phyloP scores from a whole-genome alignment of 805 yeast species.

The Myxozyma neglecta region DNA sequence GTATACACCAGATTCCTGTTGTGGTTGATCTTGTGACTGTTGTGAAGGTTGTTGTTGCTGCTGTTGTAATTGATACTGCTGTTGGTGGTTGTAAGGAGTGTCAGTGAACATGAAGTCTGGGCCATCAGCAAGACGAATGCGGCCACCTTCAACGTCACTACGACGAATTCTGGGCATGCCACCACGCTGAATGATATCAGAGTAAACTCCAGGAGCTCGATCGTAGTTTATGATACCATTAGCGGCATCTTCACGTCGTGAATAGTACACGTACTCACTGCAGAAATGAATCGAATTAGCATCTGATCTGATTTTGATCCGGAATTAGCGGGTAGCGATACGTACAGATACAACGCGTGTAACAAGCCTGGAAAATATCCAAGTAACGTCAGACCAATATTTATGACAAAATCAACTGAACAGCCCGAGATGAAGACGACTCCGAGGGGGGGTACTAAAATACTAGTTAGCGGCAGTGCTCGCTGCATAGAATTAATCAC shows the following conservation, averaged over 20 bases:
- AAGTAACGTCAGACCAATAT: conserved; percentile 56
- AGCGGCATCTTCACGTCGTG: conserved; percentile 27
- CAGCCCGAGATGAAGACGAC: conserved; percentile 39
- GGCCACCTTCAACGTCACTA: conserved; percentile 10
- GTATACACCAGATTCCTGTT: background rate
- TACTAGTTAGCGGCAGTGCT: background rate
- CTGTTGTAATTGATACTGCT: background rate
- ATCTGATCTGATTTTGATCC: background rate
- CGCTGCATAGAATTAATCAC: background rate
- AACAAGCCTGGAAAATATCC: conserved; percentile 62
- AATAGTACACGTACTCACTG: conserved; percentile 29
- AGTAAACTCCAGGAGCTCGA: conserved; percentile 30
- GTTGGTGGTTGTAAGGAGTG: background rate
- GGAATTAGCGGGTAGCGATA: background rate
- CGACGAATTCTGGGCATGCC: conserved; percentile 16
- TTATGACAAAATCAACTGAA: conserved; percentile 53
- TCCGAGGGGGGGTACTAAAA: conserved; percentile 29
- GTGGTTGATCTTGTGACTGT: background rate
- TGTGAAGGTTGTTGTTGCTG: background rate
- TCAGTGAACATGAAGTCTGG: background rate
- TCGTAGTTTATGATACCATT: conserved; percentile 25
- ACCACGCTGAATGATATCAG: conserved; percentile 30
- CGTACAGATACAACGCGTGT: conserved; percentile 30
- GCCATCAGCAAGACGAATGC: conserved; percentile 2
- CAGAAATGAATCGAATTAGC: background rate